Conservation (phyloP, 495 filamentous ascomycete species). For the Xylaria acuta region DNA sequence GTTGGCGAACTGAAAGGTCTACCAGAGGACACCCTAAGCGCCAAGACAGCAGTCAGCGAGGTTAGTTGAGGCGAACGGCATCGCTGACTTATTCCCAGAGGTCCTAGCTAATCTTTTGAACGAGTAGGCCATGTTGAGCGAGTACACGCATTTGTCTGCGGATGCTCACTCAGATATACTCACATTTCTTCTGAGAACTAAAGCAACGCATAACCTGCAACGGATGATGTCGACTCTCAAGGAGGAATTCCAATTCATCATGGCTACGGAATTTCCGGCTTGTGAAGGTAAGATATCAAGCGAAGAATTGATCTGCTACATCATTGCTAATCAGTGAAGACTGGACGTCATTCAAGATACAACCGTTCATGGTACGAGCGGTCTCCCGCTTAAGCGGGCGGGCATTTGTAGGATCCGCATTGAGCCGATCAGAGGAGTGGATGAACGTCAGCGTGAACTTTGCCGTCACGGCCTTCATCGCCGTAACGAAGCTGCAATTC, state of each 20-base stretch:
- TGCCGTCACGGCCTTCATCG: constrained; percentile 45
- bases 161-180: constrained; percentile 41
- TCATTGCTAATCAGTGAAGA: constrained; percentile 30
- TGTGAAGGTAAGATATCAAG: constrained; percentile 36
- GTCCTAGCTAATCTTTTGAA: neutral
- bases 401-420: constrained; percentile 41
- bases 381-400: constrained; percentile 43
- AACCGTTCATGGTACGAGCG: constrained; percentile 45
- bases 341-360: constrained; percentile 47
- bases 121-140: constrained; percentile 44
- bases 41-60: constrained; percentile 45
- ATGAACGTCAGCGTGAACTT: constrained; percentile 46
- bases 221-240: constrained; percentile 42
- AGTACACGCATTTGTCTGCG: constrained; percentile 44
- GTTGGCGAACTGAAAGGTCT: constrained; percentile 48
- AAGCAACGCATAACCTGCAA: constrained; percentile 42
- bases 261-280: constrained; percentile 42
- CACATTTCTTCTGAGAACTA: constrained; percentile 38
- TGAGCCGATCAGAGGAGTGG: constrained; percentile 45
- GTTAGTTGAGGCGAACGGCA: constrained; percentile 29
- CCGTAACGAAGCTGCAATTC: constrained; percentile 46
- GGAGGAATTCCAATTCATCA: constrained; percentile 42
- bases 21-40: constrained; percentile 46
- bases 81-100: neutral
- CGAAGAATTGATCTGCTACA: constrained; percentile 21